Base-by-base conservation (phyloP, 805 yeast species). In the Clavispora asparagi region DNA sequence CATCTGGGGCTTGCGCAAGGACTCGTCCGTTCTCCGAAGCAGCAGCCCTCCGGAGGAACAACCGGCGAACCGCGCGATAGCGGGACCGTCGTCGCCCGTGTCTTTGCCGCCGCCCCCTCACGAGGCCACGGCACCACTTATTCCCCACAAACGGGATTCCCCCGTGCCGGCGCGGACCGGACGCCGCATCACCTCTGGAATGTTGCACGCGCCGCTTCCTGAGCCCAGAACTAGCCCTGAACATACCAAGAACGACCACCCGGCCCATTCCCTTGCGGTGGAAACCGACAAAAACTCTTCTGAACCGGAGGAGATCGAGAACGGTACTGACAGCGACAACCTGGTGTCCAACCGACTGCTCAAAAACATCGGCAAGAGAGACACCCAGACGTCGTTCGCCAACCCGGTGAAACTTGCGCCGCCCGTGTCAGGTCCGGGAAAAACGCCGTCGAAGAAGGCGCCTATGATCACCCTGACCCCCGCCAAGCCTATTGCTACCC, bases 171-270 rank as follows among this genome's bases (percentile, higher is more conserved):
- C 55, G 10, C 49, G 46, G 11, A 48, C 51, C 19, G 55, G 54
- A 5, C 44, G 40, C 13, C 55, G 74, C 26, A 68, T 71, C 31
- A 71, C 75, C 9, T 68, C 74, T 1, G 76, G 76, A 4, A 71
- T 71, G 76, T 58, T 71, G 27, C 60, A 51, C 30, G 56, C 61
- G 14, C 75, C 76, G 1, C 53, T 60, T 7, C 39, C 40, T 6
- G 33, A 36, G 11, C 16, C 43, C 6, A 25, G 16, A 6, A 19
- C 37, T 6, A 26, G 10, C 17, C 16, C 45, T 25, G 39, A 35
- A 14, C 40, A 36, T 12, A 42, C 46, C 16, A 44, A 32, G 12
- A 44, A 43, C 17, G 45, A 45, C 35, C 16, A 40, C 13, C 40
- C 44, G 31, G 36, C 39, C 9, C 50, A 35, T 11, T 25, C 32